Conservation (phyloP, 2,329 filamentous ascomycete genomes). For the Incumbomyces delicatus region DNA sequence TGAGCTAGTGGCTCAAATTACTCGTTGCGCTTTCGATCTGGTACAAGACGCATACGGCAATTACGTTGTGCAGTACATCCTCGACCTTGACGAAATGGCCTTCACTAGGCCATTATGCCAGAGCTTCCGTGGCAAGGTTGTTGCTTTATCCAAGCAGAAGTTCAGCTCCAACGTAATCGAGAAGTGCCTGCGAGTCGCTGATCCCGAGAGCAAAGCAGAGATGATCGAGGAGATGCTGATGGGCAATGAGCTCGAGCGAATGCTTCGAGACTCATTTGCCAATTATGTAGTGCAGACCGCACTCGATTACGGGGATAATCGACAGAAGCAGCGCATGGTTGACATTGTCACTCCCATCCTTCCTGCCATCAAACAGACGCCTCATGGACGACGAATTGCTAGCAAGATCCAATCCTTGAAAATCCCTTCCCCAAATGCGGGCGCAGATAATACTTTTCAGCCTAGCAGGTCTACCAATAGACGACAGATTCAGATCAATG, state of each 20-base stretch:
- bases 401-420: constrained; percentile 62
- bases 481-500: constrained; percentile 22
- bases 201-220: constrained; percentile 61
- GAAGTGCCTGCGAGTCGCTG: constrained; percentile 82
- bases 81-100: constrained; percentile 76
- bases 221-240: constrained; percentile 75
- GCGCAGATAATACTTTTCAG: constrained; percentile 31
- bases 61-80: constrained; percentile 97
- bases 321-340: constrained; percentile 64
- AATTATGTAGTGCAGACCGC: constrained; percentile 99
- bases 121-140: constrained; percentile 65
- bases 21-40: constrained; percentile 72
- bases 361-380: constrained; percentile 75
- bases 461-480: constrained; percentile 24
- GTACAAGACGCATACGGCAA: constrained; percentile 98
- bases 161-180: constrained; percentile 99
- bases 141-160: constrained; percentile 80
- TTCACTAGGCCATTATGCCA: constrained; percentile 85
- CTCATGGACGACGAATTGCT: constrained; percentile 87
- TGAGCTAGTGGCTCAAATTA: constrained; percentile 78
- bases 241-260: constrained; percentile 69
- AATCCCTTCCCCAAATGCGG: constrained; percentile 30
- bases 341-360: constrained; percentile 79
- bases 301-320: constrained; percentile 68
- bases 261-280: constrained; percentile 84